phyloP scores from a whole-genome alignment of 176 grass and related monocot genomes.

The Paspalum vaginatum region DNA sequence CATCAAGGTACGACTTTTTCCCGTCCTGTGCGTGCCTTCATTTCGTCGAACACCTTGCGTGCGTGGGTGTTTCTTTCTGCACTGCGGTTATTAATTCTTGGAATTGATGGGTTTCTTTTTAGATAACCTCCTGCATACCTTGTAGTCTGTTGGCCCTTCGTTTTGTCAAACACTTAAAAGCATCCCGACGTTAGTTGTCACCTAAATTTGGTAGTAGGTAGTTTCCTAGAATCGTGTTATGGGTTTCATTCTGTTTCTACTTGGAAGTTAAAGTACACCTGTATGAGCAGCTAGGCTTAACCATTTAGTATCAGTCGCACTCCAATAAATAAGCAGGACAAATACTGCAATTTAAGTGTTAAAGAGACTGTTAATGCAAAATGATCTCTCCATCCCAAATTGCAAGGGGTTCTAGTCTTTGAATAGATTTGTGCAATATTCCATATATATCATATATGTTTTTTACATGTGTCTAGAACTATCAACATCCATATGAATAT shows the following conservation, averaged over 20 bases:
- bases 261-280: not conserved
- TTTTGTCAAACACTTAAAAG: slow-evolving; percentile 3
- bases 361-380: no score
- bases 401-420: no score
- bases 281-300: not conserved
- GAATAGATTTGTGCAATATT: no score
- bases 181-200: not conserved
- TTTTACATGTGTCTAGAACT: no score
- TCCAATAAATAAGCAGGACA: not conserved
- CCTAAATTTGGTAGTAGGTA: not conserved
- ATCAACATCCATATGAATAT: no score
- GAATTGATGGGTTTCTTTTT: not conserved
- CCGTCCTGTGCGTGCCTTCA: not conserved
- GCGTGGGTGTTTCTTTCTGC: slow-evolving; percentile 1
- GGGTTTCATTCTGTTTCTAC: not conserved
- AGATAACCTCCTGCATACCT: not conserved
- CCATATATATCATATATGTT: no score
- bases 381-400: no score
- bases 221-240: not conserved
- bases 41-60: slow-evolving; percentile 47
- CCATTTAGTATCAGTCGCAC: not conserved
- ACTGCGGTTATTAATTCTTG: not conserved
- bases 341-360: not conserved
- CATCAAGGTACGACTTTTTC: slow-evolving; percentile 56
- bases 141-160: not conserved